Percentiles rank a stretch among this genome's conserved stretches.
Conservation (phyloP, 192 early-diverging fungal species). For the Chytriomyces sp. region DNA sequence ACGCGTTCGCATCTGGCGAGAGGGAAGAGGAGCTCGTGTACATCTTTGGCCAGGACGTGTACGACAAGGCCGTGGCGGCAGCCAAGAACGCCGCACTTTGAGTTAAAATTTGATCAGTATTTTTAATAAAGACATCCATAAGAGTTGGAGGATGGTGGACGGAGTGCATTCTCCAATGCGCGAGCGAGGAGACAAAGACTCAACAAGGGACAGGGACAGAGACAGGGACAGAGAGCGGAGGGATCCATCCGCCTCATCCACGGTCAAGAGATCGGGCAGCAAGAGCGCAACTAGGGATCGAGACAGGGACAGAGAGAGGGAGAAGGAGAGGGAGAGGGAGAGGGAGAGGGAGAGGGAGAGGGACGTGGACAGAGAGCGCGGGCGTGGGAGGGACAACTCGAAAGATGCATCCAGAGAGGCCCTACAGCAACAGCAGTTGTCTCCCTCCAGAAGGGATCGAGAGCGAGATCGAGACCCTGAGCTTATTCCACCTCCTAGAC, state of each 20-base stretch:
- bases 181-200: neutral
- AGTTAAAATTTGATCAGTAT: neutral
- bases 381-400: neutral
- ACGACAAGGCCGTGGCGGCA: slow-evolving; percentile 30
- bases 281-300: slow-evolving; percentile 5
- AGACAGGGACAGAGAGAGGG: slow-evolving; percentile 17
- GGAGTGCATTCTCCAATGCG: neutral
- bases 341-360: slow-evolving; percentile 3
- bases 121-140: no score
- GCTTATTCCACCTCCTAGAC: no score
- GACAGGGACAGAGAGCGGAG: neutral
- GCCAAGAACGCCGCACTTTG: slow-evolving; percentile 7
- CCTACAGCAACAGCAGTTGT: neutral
- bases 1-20: slow-evolving; percentile 29
- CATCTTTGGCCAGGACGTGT: slow-evolving; percentile 36
- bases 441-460: no score
- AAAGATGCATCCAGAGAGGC: neutral
- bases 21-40: slow-evolving; percentile 31
- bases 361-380: neutral
- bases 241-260: neutral
- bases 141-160: no score
- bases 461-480: no score
- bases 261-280: slow-evolving; percentile 2
- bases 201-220: neutral
- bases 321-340: neutral